Base-by-base conservation (phyloP, 371 early-diverging fungal genomes). In the Rhizopus sp. region DNA sequence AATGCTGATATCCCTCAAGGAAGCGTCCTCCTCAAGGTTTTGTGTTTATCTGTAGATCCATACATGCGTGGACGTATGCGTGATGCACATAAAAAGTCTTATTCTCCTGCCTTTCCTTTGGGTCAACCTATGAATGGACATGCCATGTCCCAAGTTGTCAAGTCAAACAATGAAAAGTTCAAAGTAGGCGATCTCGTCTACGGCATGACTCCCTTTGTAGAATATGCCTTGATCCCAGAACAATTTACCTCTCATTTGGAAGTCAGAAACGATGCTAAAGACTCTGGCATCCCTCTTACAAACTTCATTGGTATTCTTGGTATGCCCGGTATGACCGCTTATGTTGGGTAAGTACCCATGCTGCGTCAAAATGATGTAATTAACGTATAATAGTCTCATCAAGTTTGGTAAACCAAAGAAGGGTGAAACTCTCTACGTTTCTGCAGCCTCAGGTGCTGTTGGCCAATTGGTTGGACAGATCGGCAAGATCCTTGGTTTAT, bases 51-150 rank as follows among this genome's bases (percentile, higher is more conserved):
- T 35, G 72, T 74, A 12, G 75, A 74, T 53, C 72, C 75, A 12
- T 74, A 81, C 45, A 78, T 85, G 78, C 86, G 88, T 56, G 82
- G 83, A 33, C 74, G 83, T 59, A 88, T 90, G 88, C 60, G 85
- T 59, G 64, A 66, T 48, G 35, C 68, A 5, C 44, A 48, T 7
- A 55, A 46, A 7, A 61, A 78, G 49, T 86, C 87, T 38, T 77
- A 80, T 52, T 55, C 64, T 23, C 53, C 82, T 17, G 69, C 81
- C 9, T 89, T 86, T 58, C 54, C 72, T 49, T 52, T 88, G 15
- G 75, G 79, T 54, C 56, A 83, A 64, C 79, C 85, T 5, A 62
- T 88, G 72, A 57, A 61, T 31, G 83, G 78, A 17, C 73, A 78
- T 39, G 78, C 66, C 4, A 75, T 89, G 52, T 75, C 73, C 31